Conservation (phyloP, 2,329 filamentous ascomycete genomes). For the Hymenoscyphus repandus region DNA sequence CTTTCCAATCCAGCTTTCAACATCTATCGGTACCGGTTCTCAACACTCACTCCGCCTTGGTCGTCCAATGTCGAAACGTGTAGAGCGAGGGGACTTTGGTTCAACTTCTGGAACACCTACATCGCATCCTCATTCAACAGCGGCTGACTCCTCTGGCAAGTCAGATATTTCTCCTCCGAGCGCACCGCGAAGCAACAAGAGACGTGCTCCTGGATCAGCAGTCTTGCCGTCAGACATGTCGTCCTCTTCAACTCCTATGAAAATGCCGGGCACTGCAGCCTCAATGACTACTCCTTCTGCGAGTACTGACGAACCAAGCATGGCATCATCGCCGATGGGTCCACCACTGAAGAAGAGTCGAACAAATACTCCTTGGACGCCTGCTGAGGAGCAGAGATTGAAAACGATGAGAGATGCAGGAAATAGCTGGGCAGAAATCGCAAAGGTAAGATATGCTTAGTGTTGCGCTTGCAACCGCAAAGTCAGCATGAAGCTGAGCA, state of each 20-base stretch:
- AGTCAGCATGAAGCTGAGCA: slow-evolving; percentile 20
- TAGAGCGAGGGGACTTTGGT: slow-evolving; percentile 23
- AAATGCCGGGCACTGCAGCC: too few relatives aligned
- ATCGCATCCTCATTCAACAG: slow-evolving; percentile 17
- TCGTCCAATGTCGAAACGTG: slow-evolving; percentile 30
- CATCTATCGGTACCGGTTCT: slow-evolving; percentile 9
- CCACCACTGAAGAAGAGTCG: slow-evolving; percentile 78
- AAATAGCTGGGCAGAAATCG: slow-evolving; percentile 96
- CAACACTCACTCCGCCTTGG: slow-evolving; percentile 8
- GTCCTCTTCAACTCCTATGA: slow-evolving; percentile 14
- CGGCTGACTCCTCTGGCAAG: slow-evolving; percentile 21
- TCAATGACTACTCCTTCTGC: slow-evolving; percentile 2
- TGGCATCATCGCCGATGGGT: slow-evolving; percentile 35
- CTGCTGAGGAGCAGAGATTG: slow-evolving; percentile 83
- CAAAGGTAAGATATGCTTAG: slow-evolving; percentile 61
- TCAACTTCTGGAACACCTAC: slow-evolving; percentile 18
- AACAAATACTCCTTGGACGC: slow-evolving; percentile 98
- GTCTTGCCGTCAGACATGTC: slow-evolving; percentile 20
- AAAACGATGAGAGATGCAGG: slow-evolving; percentile 93
- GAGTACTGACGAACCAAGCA: slow-evolving; percentile 20
- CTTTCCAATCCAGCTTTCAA: slow-evolving; percentile 6
- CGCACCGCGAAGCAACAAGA: slow-evolving; percentile 26
- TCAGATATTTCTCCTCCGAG: slow-evolving; percentile 17
- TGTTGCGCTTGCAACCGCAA: slow-evolving; percentile 8
- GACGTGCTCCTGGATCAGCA: slow-evolving; percentile 20